These are phyloP conservation scores for Triticum timopheevii DNA, from an alignment of 176 grass and related monocot species.

Conservation along the genomic window DNA sequence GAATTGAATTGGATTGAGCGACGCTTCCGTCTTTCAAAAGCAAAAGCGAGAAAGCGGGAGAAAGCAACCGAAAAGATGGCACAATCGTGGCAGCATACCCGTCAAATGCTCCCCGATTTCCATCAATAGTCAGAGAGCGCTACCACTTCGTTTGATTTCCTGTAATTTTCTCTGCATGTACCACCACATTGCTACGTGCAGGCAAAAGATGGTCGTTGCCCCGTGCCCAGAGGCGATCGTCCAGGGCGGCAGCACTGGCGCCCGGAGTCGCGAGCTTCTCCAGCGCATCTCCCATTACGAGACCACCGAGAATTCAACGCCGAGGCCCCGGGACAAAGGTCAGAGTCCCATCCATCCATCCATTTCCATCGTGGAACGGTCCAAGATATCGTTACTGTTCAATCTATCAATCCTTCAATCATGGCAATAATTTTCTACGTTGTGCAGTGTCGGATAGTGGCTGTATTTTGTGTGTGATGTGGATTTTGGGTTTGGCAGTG, in stretches of 20 bases:
- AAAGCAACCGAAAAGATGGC: not conserved
- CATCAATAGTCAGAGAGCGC: slow-evolving; percentile 15
- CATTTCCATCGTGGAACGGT: not conserved
- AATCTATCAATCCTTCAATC: not conserved
- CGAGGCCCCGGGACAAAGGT: slow-evolving; percentile 20
- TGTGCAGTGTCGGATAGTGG: not conserved
- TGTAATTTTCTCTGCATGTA: not conserved
- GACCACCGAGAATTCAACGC: not conserved
- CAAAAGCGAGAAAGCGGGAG: no score
- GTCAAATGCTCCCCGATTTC: not conserved
- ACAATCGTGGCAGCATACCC: not conserved
- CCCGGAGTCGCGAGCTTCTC: not conserved
- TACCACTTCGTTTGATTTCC: not conserved
- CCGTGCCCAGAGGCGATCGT: not conserved
- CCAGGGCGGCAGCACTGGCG: not conserved
- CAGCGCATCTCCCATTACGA: not conserved
- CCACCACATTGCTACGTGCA: not conserved
- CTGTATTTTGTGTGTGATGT: not conserved
- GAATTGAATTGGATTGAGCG: slow-evolving; percentile 1
- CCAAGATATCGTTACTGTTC: not conserved
- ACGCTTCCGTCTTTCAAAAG: slow-evolving; percentile 1
- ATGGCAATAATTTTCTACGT: not conserved
- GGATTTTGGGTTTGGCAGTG: not conserved
- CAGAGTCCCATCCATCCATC: not conserved
- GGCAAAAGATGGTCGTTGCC: not conserved